These are phyloP conservation scores for Stephanodiscus triporus DNA, from an alignment of 108 stramenopile species.

Conservation along the genomic window DNA sequence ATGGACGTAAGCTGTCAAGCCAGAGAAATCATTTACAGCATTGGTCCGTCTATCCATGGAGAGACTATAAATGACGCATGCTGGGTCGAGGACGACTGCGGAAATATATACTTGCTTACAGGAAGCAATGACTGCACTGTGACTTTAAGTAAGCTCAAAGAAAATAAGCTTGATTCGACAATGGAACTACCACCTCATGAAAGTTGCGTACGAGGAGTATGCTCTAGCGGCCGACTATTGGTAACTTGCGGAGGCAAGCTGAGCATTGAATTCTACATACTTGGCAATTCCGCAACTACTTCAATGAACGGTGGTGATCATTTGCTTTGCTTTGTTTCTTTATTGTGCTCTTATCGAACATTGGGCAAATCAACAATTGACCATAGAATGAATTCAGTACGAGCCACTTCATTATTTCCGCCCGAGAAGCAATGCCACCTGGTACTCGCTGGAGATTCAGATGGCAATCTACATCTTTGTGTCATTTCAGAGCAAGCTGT, in stretches of 20 bases:
- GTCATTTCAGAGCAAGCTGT: constrained; percentile 29
- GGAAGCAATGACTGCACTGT: constrained; percentile 77
- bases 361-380: constrained; percentile 58
- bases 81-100: constrained; percentile 37
- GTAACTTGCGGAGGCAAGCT: constrained; percentile 77
- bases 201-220: constrained; percentile 76
- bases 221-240: constrained; percentile 55
- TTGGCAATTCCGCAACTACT: constrained; percentile 19
- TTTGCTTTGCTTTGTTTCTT: constrained; percentile 26
- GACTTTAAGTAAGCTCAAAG: constrained; percentile 49
- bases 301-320: background rate
- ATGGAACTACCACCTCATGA: constrained; percentile 66
- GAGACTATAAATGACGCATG: constrained; percentile 70
- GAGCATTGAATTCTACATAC: constrained; percentile 64
- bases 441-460: constrained; percentile 72
- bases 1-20: background rate
- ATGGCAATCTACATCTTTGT: constrained; percentile 64
- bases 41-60: constrained; percentile 56
- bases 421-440: constrained; percentile 41
- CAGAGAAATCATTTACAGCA: constrained; percentile 2
- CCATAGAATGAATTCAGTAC: constrained; percentile 78
- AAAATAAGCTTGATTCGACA: constrained; percentile 40
- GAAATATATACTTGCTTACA: constrained; percentile 43
- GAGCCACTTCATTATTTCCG: constrained; percentile 52
- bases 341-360: constrained; percentile 55